Evolutionary conservation across 169 alveolate species (phyloP).

Genomic region (Babesia bovis): DNA sequence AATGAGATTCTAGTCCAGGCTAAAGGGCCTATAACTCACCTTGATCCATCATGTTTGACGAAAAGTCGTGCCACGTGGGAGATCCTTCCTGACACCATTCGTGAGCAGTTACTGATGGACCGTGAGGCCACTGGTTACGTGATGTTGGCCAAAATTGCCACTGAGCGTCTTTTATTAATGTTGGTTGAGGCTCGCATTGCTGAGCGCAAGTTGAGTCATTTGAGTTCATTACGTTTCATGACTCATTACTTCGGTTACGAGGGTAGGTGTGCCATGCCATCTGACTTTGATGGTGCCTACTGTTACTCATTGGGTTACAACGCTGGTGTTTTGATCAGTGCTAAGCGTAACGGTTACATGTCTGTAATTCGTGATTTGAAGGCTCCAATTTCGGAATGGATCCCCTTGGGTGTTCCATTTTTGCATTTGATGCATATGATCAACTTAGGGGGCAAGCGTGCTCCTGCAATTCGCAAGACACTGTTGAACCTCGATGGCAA

Average conservation of each 20-base stretch:
- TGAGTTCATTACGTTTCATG: slow-evolving; percentile 71
- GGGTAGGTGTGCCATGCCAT: slow-evolving; percentile 97
- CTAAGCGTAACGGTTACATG: slow-evolving; percentile 93
- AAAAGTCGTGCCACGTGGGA: slow-evolving; percentile 80
- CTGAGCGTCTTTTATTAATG: slow-evolving; percentile 93
- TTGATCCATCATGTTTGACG: slow-evolving; percentile 58
- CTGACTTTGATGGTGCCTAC: slow-evolving; percentile 95
- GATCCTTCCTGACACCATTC: slow-evolving; percentile 88
- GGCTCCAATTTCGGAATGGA: slow-evolving; percentile 85
- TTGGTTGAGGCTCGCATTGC: slow-evolving; percentile 83
- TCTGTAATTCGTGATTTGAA: slow-evolving; percentile 87
- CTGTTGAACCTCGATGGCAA: slow-evolving; percentile 91
- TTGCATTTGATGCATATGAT: slow-evolving; percentile 80
- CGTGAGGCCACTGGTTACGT: slow-evolving; percentile 99
- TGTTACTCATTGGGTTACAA: slow-evolving; percentile 97
- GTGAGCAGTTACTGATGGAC: slow-evolving; percentile 94
- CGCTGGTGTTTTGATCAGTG: slow-evolving; percentile 89
- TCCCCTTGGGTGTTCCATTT: slow-evolving; percentile 87
- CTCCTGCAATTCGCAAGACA: slow-evolving; percentile 89
- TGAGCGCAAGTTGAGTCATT: slow-evolving; percentile 60
- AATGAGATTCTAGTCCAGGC: slow-evolving; percentile 84
- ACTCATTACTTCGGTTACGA: slow-evolving; percentile 97
- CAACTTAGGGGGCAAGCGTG: slow-evolving; percentile 57
- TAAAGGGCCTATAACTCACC: slow-evolving; percentile 15
- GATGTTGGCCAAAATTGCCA: slow-evolving; percentile 97